These are phyloP conservation scores for Vicia faba DNA, from an alignment of 306 rosid genomes.

Conservation along the genomic window DNA sequence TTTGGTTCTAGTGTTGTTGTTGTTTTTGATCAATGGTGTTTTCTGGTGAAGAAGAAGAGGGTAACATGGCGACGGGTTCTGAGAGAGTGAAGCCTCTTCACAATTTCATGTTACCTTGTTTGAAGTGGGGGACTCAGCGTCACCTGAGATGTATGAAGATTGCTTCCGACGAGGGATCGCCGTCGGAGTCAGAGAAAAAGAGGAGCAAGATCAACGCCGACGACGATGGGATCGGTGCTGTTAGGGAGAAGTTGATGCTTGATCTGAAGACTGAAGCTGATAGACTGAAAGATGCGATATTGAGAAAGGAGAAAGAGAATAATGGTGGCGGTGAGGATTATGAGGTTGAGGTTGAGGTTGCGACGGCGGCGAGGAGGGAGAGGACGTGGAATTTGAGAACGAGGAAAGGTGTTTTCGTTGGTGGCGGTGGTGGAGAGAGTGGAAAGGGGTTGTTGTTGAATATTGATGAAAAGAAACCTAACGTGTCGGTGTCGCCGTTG, in stretches of 20 bases:
- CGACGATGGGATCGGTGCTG: conserved; percentile 71
- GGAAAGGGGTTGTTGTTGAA: conserved; percentile 43
- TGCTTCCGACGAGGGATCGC: conserved; percentile 35
- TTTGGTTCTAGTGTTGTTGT: not conserved
- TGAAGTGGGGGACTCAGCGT: conserved; percentile 94
- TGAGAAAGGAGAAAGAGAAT: conserved; percentile 47
- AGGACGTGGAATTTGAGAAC: conserved; percentile 83
- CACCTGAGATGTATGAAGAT: conserved; percentile 68
- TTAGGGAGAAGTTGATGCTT: conserved; percentile 75
- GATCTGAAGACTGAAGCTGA: conserved; percentile 79
- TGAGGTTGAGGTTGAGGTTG: not conserved
- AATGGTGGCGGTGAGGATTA: not conserved
- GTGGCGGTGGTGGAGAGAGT: conserved; percentile 33
- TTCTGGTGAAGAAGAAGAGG: conserved; percentile 34
- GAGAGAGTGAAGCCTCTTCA: conserved; percentile 83
- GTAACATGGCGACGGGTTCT: conserved; percentile 63
- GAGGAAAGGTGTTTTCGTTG: conserved; percentile 51
- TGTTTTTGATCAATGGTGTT: conserved; percentile 55
- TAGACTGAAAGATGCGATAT: conserved; percentile 66
- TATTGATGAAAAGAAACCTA: conserved; percentile 59
- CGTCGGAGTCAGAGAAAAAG: conserved; percentile 42
- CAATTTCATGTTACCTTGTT: conserved; percentile 77
- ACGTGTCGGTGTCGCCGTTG: conserved; percentile 46
- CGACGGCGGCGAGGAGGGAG: conserved; percentile 25
- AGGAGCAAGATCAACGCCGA: conserved; percentile 29